phyloP scores from a whole-genome alignment of 2,329 filamentous ascomycete species.

The Ascochyta rabiei region DNA sequence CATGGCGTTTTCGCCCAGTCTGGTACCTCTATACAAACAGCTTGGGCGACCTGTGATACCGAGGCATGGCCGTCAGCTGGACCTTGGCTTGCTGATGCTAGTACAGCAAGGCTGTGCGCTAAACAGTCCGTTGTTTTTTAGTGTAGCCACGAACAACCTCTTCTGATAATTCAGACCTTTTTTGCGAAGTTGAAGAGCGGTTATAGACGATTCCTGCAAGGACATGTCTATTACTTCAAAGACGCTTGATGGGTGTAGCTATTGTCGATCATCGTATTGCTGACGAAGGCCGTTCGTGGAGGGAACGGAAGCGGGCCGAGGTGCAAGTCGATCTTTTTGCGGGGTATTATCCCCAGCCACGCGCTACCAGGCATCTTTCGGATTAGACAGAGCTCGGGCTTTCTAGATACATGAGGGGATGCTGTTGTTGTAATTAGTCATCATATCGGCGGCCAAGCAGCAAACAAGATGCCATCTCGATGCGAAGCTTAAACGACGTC shows the following conservation, averaged over 20 bases:
- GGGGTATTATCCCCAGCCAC: constrained; percentile 1
- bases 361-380: not conserved
- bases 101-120: not conserved
- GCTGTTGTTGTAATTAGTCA: too few relatives aligned
- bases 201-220: not conserved
- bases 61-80: not conserved
- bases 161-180: too few relatives aligned
- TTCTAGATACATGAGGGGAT: too few relatives aligned
- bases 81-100: not conserved
- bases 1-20: not conserved
- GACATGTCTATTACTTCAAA: not conserved
- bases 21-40: constrained; percentile 1
- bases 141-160: too few relatives aligned
- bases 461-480: too few relatives aligned
- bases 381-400: not conserved
- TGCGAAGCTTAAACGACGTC: too few relatives aligned
- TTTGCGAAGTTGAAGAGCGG: not conserved
- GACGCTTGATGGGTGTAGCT: too few relatives aligned
- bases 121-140: not conserved
- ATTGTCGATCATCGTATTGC: too few relatives aligned
- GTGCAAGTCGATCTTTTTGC: constrained; percentile 6
- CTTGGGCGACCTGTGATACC: not conserved
- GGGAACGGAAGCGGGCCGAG: constrained; percentile 7
- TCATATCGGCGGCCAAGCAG: too few relatives aligned
- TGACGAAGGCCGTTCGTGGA: not conserved